Base-by-base conservation (phyloP, 805 yeast genomes). In the Spathaspora passalidarum region DNA sequence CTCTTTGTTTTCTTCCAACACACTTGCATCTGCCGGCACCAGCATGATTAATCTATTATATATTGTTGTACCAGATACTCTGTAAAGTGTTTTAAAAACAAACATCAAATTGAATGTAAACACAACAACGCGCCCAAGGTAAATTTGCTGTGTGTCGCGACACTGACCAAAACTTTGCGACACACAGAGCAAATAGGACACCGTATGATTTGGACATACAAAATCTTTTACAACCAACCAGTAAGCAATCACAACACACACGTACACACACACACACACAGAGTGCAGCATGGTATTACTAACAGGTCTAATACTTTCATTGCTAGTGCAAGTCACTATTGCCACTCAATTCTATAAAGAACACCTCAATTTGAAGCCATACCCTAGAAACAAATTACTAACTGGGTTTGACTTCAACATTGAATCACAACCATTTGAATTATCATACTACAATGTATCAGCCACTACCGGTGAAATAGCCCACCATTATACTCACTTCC, bases 321-420 rank as follows among this genome's bases (percentile, higher is more conserved):
- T n/a, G 14, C 16, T 29, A n/a, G 13, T 29, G 16, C 14, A 29
- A 29, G 14, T 40, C 5, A 45, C 32, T 3, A 23, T 46, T 4
- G 55, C 57, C n/a, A 42, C 46, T 16, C 45, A 48, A 43, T 44
- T 34, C 40, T 89, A 82, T 60, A 60, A 69, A 16, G 98, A 91
- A 66, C 55, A 65, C 11, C 72, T 91, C 32, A 65, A 71, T 19
- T 59, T 92, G 25, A 78, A 68, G 49, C 96, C 96, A 1, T 72
- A 91, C 43, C 82, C 91, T n/a, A 75, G 82, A 40, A 86, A 87
- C 62, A 77, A 78, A 55, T 57, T 89, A 14, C 66, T 88, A 50
- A 75, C 91, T 0, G 79, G 90, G 4, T 91, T 92, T 64, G 67
- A 76, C 29, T 91, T 91, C 66, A 71, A 79, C 32, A 61, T 84